Base-by-base conservation (phyloP, 2,329 filamentous ascomycete species). In the Penicillium sp. region DNA sequence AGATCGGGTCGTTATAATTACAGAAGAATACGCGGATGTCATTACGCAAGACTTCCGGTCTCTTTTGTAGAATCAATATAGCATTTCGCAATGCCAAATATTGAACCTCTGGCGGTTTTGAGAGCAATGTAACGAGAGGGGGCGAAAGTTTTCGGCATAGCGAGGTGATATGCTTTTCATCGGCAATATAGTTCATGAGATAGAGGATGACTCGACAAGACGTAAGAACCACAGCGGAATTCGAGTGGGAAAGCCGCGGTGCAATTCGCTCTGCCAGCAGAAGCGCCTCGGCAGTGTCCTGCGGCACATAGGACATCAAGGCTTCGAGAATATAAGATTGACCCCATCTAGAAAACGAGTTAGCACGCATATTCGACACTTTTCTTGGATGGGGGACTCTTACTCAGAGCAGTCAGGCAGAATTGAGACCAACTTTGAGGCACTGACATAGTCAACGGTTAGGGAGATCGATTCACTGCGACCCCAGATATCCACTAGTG, bases 1-100 rank as follows among this genome's bases (percentile, higher is more conserved):
- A 99, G 59, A 99, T 99, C 0, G 94, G 94, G 68, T 99, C 94
- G 71, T 99, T 99, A 76, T 99, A 99, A 80, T 99, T 99, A 85
- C 94, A 99, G 76, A 99, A 99, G 77, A 99, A 99, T 26, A 99
- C 94, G 40, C 94, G 86, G 56, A 99, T 97, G 72, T 99, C 94
- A 73, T 97, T 97, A 58, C 91, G 85, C 47, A 99, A 75, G 7
- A 99, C 93, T 66, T 97, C 94, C 0, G 94, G 94, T 49, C 93
- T 83, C 63, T 93, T 83, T 71, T 99, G 94, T 46, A 99, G 78
- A 61, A 99, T 99, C 12, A 99, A 80, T 2, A 99, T 81, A 0
- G 94, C 94, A 68, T 99, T 99, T 57, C 94, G 83, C 15, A 99
- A 81, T 0, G 94, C 94, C 6, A 99, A 82, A 68, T 99, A 99